These are phyloP conservation scores for Tephrocybe rancida DNA, from an alignment of 768 basidiomycete species.

Conservation along the genomic window DNA sequence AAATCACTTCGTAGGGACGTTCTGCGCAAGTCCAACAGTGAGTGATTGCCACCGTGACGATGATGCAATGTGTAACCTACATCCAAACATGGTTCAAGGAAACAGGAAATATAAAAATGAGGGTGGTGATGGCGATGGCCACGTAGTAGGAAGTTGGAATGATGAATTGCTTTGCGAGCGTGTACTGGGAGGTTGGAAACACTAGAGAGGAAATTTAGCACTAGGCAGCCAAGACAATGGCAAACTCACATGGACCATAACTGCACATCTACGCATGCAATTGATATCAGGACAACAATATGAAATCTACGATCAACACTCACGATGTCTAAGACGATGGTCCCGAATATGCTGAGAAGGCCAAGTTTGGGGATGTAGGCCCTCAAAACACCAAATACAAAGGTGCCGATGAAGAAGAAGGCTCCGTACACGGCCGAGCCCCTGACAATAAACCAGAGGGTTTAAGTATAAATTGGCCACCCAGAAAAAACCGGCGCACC, in stretches of 20 bases:
- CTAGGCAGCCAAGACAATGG: not conserved
- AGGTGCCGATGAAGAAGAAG: conserved; percentile 46
- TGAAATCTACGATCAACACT: no score
- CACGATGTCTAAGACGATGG: conserved; percentile 45
- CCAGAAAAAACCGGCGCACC: conserved; percentile 41
- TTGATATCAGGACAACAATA: no score
- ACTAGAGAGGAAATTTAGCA: conserved; percentile 23
- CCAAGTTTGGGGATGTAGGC: conserved; percentile 42
- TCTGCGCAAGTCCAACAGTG: conserved; percentile 15
- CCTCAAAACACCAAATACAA: conserved; percentile 36
- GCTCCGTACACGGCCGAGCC: conserved; percentile 46
- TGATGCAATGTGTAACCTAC: conserved; percentile 17
- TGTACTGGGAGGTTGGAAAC: conserved; percentile 41
- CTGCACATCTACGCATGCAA: conserved; percentile 40
- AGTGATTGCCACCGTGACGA: not conserved
- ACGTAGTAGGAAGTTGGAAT: conserved; percentile 42
- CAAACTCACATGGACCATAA: conserved; percentile 35
- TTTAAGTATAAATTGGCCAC: conserved; percentile 28
- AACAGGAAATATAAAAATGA: conserved; percentile 45
- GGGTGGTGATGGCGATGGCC: conserved; percentile 38
- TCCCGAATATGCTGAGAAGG: conserved; percentile 43
- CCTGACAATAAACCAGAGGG: conserved; percentile 25
- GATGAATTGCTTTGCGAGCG: conserved; percentile 39
- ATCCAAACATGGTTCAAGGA: conserved; percentile 45
- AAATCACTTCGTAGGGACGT: conserved; percentile 30